phyloP scores from a whole-genome alignment of 164 flowering plant species.

The Umbilicus rupestris region DNA sequence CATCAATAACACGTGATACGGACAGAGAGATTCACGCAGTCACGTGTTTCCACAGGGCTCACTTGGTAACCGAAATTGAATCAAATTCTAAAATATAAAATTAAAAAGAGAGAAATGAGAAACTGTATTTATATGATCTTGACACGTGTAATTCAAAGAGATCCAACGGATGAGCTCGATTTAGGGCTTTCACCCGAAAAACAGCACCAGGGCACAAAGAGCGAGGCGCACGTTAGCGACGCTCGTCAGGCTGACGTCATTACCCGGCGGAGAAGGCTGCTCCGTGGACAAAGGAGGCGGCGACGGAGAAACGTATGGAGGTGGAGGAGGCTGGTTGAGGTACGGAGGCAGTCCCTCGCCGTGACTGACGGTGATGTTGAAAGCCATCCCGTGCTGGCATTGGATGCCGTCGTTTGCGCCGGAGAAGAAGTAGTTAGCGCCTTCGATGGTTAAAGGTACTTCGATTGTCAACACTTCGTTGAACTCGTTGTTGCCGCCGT shows the following conservation, averaged over 20 bases:
- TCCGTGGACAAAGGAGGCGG: constrained; percentile 14
- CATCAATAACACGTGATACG: no score
- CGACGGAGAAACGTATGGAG: constrained; percentile 40
- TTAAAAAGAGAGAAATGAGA: no score
- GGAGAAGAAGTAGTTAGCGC: constrained; percentile 65
- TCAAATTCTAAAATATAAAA: no score
- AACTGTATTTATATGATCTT: no score
- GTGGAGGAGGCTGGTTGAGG: constrained; percentile 86
- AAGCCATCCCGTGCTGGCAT: constrained; percentile 61
- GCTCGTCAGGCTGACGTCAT: background rate
- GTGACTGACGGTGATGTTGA: constrained; percentile 42
- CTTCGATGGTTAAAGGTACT: constrained; percentile 50
- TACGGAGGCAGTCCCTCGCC: constrained; percentile 75
- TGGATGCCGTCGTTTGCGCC: constrained; percentile 55
- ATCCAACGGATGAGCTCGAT: no score
- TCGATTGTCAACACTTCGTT: constrained; percentile 25
- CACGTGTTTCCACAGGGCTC: no score
- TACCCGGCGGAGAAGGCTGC: background rate
- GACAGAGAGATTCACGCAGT: no score
- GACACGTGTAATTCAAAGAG: no score
- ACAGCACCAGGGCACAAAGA: no score
- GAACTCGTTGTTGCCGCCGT: constrained; percentile 26
- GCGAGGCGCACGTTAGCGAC: no score
- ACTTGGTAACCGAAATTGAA: no score
- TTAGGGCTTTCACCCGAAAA: no score